Evolutionary conservation across 345 rosid genomes (phyloP), one percentile per base, ranked within the genome.

Genomic region (Bruguiera gymnorhiza): DNA sequence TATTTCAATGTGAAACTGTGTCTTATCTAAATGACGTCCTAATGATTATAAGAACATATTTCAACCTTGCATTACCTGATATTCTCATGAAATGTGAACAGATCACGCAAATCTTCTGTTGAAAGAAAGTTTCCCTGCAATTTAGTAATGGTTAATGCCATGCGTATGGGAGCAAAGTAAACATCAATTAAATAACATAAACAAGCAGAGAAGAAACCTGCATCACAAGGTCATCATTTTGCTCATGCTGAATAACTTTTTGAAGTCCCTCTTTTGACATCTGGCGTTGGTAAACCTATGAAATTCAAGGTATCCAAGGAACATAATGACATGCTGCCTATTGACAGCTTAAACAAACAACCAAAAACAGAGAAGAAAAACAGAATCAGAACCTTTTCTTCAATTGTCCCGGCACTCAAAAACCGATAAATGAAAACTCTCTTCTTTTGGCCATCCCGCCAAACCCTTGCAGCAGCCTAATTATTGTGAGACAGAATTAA

Each of bases 391-490:
- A 95, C 99, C 96, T 95, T 95, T 86, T 95, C 99, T 84, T 95
- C 99, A 73, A 95, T 95, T 56, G 99, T 95, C 81, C 97, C 99
- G 8, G 97, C 83, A 71, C 97, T 89, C 71, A 92, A 84, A 83
- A 95, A 95, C 75, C 99, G 86, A 83, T 95, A 95, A 56, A 95
- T 90, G 76, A 80, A 92, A 31, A 92, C 99, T 82, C 99, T 88
- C 83, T 92, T 95, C 87, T 95, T 92, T 80, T 95, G 99, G 65
- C 99, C 99, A 79, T 95, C 99, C 82, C 99, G 86, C 99, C 99
- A 95, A 30, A 95, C 88, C 86, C 99, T 92, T 65, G 99, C 99
- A 29, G 99, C 99, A 85, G 99, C 97, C 99, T 95, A 74, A 37
- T 78, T 72, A 39, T 37, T 32, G 53, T 20, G 8, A 54, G 66